These are phyloP conservation scores for Candida dendrica DNA, from an alignment of 805 yeast genomes.

Conservation along the genomic window DNA sequence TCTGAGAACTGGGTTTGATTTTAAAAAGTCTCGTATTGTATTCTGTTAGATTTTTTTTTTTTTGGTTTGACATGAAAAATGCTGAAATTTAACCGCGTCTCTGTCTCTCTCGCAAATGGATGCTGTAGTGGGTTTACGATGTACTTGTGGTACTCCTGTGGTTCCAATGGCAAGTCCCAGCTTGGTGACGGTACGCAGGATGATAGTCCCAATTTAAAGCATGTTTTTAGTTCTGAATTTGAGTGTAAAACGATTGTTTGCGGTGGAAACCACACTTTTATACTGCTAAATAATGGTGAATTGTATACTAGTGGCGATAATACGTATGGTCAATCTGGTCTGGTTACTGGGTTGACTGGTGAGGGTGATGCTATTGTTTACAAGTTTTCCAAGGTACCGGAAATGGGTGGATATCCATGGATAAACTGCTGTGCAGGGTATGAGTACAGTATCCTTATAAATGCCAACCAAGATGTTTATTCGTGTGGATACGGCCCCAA, in stretches of 20 bases:
- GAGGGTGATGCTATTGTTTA: not conserved
- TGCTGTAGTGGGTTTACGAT: not conserved
- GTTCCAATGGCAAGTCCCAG: constrained; percentile 80
- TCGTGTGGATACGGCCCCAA: constrained; percentile 57
- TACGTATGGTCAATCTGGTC: constrained; percentile 47
- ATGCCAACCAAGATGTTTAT: constrained; percentile 32
- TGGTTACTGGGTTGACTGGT: constrained; percentile 1
- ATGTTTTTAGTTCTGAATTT: constrained; percentile 4
- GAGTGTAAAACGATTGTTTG: constrained; percentile 45
- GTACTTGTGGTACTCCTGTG: constrained; percentile 46
- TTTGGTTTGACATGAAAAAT: too few relatives aligned
- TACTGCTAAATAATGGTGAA: constrained; percentile 46
- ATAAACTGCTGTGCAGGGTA: constrained; percentile 64
- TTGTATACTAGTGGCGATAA: constrained; percentile 58
- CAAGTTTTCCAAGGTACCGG: constrained; percentile 16
- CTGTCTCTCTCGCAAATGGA: not conserved
- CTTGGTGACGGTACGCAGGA: constrained; percentile 52
- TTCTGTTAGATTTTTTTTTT: too few relatives aligned
- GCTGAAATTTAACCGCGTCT: not conserved
- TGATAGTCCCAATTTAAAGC: constrained; percentile 34
- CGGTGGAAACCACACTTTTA: constrained; percentile 84
- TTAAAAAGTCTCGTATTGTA: too few relatives aligned
- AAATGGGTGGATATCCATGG: constrained; percentile 26
- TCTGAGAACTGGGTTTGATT: too few relatives aligned
- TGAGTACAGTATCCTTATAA: constrained; percentile 59